A percentile compares a stretch with the other conserved stretches of the same genome.
phyloP scores from a whole-genome alignment of 306 rosid species.

The Sechiopsis laciniata region DNA sequence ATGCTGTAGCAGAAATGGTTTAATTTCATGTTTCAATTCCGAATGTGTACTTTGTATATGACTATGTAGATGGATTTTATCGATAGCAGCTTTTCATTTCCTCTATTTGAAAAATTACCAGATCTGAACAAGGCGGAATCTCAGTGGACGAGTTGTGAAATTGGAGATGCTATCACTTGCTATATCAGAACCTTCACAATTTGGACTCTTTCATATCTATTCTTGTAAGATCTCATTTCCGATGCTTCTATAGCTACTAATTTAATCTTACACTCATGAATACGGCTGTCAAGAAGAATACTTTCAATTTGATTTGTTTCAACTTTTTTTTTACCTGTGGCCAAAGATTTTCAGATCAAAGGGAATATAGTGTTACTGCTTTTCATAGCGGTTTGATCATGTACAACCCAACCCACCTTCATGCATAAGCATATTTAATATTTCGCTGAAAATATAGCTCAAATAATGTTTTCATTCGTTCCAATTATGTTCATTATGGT shows the following conservation, averaged over 20 bases:
- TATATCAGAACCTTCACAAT: constrained; percentile 63
- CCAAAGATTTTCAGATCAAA: constrained; percentile 7
- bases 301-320: constrained; percentile 7
- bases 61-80: constrained; percentile 44
- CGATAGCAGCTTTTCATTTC: constrained; percentile 58
- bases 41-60: neutral
- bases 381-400: neutral
- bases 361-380: neutral
- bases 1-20: neutral
- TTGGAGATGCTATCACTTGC: constrained; percentile 55
- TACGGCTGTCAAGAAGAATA: neutral
- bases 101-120: constrained; percentile 70
- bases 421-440: neutral
- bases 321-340: neutral
- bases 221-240: constrained; percentile 52
- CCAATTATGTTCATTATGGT: neutral
- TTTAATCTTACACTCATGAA: neutral
- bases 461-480: neutral
- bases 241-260: neutral
- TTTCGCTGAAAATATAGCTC: constrained; percentile 8
- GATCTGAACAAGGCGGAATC: constrained; percentile 63
- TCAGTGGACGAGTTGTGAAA: constrained; percentile 75
- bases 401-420: neutral
- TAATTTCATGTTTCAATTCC: constrained; percentile 12
- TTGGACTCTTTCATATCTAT: constrained; percentile 52